Percentiles rank a stretch among this genome's conserved stretches.
Conservation (phyloP, 192 early-diverging fungal genomes). For the Coemansia sp. region DNA sequence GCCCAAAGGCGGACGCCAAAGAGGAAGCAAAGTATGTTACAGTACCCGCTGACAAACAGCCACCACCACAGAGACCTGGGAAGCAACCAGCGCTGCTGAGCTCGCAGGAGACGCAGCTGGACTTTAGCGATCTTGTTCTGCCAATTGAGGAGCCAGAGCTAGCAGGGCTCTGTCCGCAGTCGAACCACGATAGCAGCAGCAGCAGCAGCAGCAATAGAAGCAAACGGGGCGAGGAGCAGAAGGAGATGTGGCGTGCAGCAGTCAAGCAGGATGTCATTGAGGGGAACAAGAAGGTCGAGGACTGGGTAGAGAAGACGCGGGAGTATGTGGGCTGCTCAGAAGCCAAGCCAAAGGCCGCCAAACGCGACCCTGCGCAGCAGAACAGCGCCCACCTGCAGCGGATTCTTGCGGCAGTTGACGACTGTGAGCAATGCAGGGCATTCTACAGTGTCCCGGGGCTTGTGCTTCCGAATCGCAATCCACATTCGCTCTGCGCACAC, state of each 20-base stretch:
- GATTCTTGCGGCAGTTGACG: conserved; percentile 32
- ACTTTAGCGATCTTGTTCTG: conserved; percentile 33
- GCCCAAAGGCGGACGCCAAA: not conserved
- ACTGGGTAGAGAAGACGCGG: conserved; percentile 7
- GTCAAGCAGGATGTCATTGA: conserved; percentile 16
- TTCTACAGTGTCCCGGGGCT: conserved; percentile 48
- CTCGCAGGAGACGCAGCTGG: conserved; percentile 48
- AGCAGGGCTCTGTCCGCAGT: conserved; percentile 29
- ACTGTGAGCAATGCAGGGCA: conserved; percentile 37
- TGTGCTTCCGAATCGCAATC: conserved; percentile 43
- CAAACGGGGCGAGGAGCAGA: not conserved
- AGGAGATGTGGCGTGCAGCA: conserved; percentile 17
- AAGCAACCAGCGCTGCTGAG: conserved; percentile 4
- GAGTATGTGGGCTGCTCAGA: not conserved
- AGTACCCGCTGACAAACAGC: not conserved
- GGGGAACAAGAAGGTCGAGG: conserved; percentile 1
- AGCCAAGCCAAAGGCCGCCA: not conserved
- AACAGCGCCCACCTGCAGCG: conserved; percentile 11
- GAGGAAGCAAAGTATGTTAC: not conserved
- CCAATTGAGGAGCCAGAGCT: conserved; percentile 9
- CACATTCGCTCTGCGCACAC: conserved; percentile 33
- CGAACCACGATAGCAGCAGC: conserved; percentile 23
- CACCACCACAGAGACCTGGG: not conserved
- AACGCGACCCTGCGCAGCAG: not conserved
- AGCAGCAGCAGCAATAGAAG: not conserved